phyloP scores from a whole-genome alignment of 1,139 yeast species.

The Debaryomyces sp. region DNA sequence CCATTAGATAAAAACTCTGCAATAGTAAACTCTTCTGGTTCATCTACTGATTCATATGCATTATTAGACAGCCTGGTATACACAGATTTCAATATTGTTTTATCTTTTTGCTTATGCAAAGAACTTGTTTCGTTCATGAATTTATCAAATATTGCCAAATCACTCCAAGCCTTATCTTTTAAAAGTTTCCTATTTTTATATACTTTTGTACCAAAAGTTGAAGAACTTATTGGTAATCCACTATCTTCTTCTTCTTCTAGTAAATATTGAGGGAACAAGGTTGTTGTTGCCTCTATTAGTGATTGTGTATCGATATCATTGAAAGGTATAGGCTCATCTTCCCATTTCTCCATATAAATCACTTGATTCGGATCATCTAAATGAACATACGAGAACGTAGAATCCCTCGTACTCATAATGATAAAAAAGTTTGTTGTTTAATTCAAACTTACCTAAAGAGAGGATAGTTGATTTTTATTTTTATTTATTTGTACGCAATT shows the following conservation, averaged over 20 bases:
- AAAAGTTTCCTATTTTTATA: conserved; percentile 36
- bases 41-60: conserved; percentile 14
- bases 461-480: background rate
- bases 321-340: conserved; percentile 42
- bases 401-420: conserved; percentile 22
- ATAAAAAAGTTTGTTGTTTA: background rate
- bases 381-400: conserved; percentile 38
- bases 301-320: conserved; percentile 46
- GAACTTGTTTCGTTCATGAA: conserved; percentile 27
- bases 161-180: conserved; percentile 41
- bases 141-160: conserved; percentile 33
- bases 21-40: conserved; percentile 21
- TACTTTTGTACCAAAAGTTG: conserved; percentile 43
- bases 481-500: background rate
- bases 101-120: conserved; percentile 26
- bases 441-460: background rate
- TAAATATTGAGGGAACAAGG: conserved; percentile 38
- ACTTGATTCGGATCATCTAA: conserved; percentile 44
- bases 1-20: conserved; percentile 45
- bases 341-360: conserved; percentile 46
- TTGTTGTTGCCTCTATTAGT: conserved; percentile 40
- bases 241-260: conserved; percentile 49
- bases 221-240: conserved; percentile 37
- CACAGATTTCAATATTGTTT: conserved; percentile 36
- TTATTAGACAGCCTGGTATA: conserved; percentile 17